Evolutionary conservation across 2,329 filamentous ascomycete genomes (phyloP), one percentile per base, ranked within the genome.

Genomic region (Ascochyta clinopodiicola): DNA sequence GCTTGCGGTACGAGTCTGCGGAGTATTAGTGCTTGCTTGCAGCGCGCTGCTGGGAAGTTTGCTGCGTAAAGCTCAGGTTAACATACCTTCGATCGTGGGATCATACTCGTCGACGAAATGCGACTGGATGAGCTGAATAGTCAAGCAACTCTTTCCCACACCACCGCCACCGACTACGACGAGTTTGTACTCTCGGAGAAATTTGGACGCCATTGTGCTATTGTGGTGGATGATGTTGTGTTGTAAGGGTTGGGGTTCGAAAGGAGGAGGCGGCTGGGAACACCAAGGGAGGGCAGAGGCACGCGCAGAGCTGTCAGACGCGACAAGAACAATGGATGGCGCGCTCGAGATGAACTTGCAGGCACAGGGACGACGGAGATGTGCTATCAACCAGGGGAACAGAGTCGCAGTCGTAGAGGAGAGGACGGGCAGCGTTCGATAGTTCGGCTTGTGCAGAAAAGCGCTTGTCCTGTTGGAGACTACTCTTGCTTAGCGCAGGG

Each of bases 101-200:
- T 99, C 95, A 79, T 99, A 99, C 80, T 98, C 95, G 79, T 98
- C 95, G 76, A 98, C 94, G 82, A 99, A 99, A 78, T 99, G 95
- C 78, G 90, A 94, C 81, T 82, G 80, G 70, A 82, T 82, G 63
- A 82, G 78, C 62, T 98, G 95, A 75, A 99, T 98, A 56, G 95
- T 98, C 83, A 99, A 86, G 81, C 95, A 98, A 60, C 94, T 98
- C 84, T 99, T 99, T 82, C 95, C 95, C 65, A 99, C 95, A 78
- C 95, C 95, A 84, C 95, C 95, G 72, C 96, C 95, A 70, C 95
- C 95, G 66, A 99, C 93, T 60, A 98, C 95, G 59, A 99, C 95
- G 55, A 82, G 77, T 75, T 82, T 82, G 74, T 82, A 82, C 69
- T 82, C 80, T 75, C 80, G 75, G 57, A 82, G 78, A 66, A 82